Percentiles rank a stretch among this genome's conserved stretches.
Evolutionary conservation across 352 stramenopile genomes (phyloP).

Genomic region (Globisporangium canariense): DNA sequence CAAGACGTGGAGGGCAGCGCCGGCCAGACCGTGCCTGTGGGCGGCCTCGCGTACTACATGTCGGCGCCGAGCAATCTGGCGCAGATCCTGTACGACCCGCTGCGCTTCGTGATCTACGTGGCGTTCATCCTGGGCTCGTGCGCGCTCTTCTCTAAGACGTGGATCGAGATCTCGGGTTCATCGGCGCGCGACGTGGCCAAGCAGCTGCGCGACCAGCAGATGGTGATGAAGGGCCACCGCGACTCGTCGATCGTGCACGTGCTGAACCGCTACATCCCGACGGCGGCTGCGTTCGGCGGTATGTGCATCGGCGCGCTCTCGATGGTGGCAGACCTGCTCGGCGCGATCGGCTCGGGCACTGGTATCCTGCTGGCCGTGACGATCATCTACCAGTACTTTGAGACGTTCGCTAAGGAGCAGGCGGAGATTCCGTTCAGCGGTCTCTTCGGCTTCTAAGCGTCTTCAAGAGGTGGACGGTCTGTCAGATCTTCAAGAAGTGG

Average conservation of each 20-base stretch:
- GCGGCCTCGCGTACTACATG: conserved; percentile 98
- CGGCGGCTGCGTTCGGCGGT: conserved; percentile 97
- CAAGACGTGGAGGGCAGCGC: conserved; percentile 94
- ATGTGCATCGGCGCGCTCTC: conserved; percentile 99
- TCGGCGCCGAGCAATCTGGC: conserved; percentile 93
- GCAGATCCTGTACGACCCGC: conserved; percentile 98
- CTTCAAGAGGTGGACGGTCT: not conserved
- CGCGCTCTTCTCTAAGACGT: conserved; percentile 99
- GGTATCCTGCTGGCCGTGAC: conserved; percentile 99
- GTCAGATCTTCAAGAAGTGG: conserved; percentile 11
- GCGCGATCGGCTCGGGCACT: conserved; percentile 98
- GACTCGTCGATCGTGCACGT: conserved; percentile 97
- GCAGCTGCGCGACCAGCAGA: conserved; percentile 98
- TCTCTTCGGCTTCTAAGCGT: conserved; percentile 81
- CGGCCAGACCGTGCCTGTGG: conserved; percentile 95
- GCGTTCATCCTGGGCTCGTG: conserved; percentile 98
- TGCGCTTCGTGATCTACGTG: conserved; percentile 99
- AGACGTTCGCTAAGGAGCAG: conserved; percentile 96
- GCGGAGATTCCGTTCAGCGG: conserved; percentile 75
- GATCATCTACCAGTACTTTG: conserved; percentile 99
- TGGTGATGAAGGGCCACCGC: conserved; percentile 99
- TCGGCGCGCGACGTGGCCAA: conserved; percentile 97
- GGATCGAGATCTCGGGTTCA: conserved; percentile 99
- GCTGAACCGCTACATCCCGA: conserved; percentile 99
- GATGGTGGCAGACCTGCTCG: conserved; percentile 98